A percentile compares a stretch with the other conserved stretches of the same genome.
phyloP scores from a whole-genome alignment of 202 grass and related monocot genomes.

The Panicum hallii region DNA sequence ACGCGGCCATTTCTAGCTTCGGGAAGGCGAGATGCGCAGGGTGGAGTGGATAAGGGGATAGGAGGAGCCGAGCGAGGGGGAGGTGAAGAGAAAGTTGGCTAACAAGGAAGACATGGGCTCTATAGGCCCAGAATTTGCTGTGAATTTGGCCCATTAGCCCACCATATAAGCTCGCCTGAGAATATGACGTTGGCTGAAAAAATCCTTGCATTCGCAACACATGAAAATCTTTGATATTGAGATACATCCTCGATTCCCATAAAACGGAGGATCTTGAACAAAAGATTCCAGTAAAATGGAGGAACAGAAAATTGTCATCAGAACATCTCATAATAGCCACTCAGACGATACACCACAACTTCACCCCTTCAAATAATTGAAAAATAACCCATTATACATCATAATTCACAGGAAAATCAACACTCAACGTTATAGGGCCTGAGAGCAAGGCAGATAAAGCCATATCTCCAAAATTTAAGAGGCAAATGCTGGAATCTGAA shows the following conservation, averaged over 20 bases:
- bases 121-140: background rate
- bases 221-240: background rate
- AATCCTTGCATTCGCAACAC: background rate
- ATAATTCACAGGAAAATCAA: background rate
- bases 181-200: background rate
- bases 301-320: background rate
- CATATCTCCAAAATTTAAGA: background rate
- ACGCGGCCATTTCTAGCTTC: constrained; percentile 46
- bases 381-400: background rate
- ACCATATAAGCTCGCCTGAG: background rate
- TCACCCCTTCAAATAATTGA: background rate
- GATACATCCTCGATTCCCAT: background rate
- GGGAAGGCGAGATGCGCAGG: background rate
- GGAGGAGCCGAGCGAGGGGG: background rate
- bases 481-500: background rate
- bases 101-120: constrained; percentile 30
- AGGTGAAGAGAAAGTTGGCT: background rate
- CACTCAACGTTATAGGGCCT: background rate
- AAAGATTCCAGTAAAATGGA: background rate
- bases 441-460: background rate
- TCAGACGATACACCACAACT: background rate
- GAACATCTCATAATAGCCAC: background rate
- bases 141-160: background rate
- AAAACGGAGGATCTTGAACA: background rate
- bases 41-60: constrained; percentile 50